Evolutionary conservation across 306 rosid genomes (phyloP).

Genomic region (Pterocarpus macrocarpus): DNA sequence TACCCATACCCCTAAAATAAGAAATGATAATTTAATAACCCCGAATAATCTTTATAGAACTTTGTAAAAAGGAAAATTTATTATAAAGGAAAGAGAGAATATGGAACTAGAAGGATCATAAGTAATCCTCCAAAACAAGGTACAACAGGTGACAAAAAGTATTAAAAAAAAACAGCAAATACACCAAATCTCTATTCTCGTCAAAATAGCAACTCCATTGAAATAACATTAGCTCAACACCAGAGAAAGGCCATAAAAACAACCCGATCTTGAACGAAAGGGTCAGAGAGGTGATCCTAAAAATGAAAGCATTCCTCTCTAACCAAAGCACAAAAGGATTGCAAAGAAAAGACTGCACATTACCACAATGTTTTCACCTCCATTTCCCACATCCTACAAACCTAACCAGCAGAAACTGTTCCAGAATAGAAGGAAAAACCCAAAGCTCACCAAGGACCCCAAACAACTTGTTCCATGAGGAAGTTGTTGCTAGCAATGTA

Average conservation of each 20-base stretch:
- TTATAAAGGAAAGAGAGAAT: not conserved
- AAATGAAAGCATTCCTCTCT: not conserved
- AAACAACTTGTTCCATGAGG: not conserved
- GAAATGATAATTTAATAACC: not conserved
- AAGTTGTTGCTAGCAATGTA: not conserved
- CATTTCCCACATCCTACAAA: not conserved
- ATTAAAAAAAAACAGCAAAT: not conserved
- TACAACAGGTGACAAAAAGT: not conserved
- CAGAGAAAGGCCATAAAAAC: not conserved
- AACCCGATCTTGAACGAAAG: not conserved
- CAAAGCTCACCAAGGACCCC: not conserved
- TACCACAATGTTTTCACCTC: not conserved
- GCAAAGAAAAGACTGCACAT: not conserved
- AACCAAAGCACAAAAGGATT: not conserved
- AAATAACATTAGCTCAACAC: constrained; percentile 24
- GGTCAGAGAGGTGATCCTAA: constrained; percentile 1
- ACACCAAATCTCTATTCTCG: not conserved
- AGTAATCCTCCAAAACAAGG: constrained; percentile 16
- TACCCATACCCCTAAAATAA: constrained; percentile 22
- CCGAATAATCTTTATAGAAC: not conserved
- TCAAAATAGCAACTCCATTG: constrained; percentile 17
- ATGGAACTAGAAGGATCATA: not conserved
- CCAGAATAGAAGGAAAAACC: not conserved
- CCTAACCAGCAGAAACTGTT: constrained; percentile 1
- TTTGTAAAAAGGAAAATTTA: not conserved